A percentile compares a stretch with the other conserved stretches of the same genome.
These are phyloP conservation scores for Citrus maxima DNA, from an alignment of 345 rosid species.

Conservation along the genomic window DNA sequence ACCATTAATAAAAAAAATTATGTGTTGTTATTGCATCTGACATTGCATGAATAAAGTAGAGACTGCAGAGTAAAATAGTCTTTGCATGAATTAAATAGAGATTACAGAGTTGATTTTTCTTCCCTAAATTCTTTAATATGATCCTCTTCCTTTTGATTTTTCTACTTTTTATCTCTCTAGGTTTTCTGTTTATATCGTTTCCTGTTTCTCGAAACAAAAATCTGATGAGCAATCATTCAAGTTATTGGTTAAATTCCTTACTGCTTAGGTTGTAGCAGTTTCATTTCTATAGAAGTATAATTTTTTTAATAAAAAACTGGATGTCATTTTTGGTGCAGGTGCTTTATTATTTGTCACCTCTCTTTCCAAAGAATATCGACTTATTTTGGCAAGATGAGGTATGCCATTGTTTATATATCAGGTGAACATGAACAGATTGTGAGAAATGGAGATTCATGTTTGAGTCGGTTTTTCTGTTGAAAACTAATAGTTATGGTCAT, in stretches of 20 bases:
- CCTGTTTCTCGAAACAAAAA: not conserved
- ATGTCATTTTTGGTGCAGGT: constrained; percentile 53
- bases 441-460: constrained; percentile 9
- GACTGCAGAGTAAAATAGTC: not conserved
- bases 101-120: not conserved
- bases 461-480: constrained; percentile 1
- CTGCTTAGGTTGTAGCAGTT: not conserved
- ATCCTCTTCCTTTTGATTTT: not conserved
- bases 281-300: not conserved
- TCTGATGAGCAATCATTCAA: not conserved
- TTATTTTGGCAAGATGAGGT: constrained; percentile 99
- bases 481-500: constrained; percentile 3
- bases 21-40: not conserved
- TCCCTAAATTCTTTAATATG: not conserved
- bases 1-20: not conserved
- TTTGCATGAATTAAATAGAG: not conserved
- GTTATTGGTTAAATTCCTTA: not conserved
- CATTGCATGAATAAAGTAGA: not conserved
- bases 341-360: constrained; percentile 84
- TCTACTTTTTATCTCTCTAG: not conserved
- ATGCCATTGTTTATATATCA: constrained; percentile 27
- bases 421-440: not conserved
- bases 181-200: not conserved
- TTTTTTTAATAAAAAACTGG: not conserved
- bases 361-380: constrained; percentile 79